Percentiles rank a stretch among this genome's conserved stretches.
These are phyloP conservation scores for Graphilbum sp. DNA, from an alignment of 2,329 filamentous ascomycete genomes.

Conservation along the genomic window DNA sequence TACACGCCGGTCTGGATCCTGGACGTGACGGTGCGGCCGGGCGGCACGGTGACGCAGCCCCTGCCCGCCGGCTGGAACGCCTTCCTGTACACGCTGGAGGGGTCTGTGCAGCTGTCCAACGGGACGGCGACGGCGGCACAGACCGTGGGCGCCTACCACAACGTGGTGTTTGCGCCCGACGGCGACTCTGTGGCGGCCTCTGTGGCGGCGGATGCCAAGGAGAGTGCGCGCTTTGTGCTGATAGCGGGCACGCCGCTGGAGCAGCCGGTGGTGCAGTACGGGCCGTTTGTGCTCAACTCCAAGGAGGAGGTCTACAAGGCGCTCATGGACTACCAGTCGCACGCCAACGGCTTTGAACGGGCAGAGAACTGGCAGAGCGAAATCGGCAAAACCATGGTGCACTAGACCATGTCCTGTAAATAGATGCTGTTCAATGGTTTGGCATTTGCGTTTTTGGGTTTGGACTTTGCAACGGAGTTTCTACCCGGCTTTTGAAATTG, in stretches of 20 bases:
- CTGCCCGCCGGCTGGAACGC: constrained; percentile 75
- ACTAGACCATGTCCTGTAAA: constrained; percentile 10
- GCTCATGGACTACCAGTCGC: constrained; percentile 56
- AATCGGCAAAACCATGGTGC: constrained; percentile 63
- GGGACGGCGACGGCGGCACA: constrained; percentile 21
- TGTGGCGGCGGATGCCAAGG: constrained; percentile 48
- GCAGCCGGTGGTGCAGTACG: constrained; percentile 69
- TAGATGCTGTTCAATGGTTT: background rate
- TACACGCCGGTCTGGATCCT: constrained; percentile 94
- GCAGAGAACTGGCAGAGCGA: constrained; percentile 68
- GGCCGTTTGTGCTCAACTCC: constrained; percentile 64
- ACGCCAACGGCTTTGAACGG: constrained; percentile 65
- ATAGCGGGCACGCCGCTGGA: constrained; percentile 67
- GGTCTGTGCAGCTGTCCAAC: constrained; percentile 46
- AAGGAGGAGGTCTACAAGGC: constrained; percentile 62
- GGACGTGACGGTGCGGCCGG: constrained; percentile 65
- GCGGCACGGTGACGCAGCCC: constrained; percentile 58
- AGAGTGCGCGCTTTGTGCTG: constrained; percentile 45
- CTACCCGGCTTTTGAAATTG: no score
- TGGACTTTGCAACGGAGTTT: no score
- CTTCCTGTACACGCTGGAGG: constrained; percentile 74
- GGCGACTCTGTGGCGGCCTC: constrained; percentile 62
- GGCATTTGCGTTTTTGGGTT: background rate
- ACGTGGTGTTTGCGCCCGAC: constrained; percentile 68
- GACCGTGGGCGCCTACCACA: constrained; percentile 58